Percentiles rank a stretch among this genome's conserved stretches.
These are phyloP conservation scores for Colletotrichum chlorophyti DNA, from an alignment of 2,329 filamentous ascomycete genomes.

Conservation along the genomic window DNA sequence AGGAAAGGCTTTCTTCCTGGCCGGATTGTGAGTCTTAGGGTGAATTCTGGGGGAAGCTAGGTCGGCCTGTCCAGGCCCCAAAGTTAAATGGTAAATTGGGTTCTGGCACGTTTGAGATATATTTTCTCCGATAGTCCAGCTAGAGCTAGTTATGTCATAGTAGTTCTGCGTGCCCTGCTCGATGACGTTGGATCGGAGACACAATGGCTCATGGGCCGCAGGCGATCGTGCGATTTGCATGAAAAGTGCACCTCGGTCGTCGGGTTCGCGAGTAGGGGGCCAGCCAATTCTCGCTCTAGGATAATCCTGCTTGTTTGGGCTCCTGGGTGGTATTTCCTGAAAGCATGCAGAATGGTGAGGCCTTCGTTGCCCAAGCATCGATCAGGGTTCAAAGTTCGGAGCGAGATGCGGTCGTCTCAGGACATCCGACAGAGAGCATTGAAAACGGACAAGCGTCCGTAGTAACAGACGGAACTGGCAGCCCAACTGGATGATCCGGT, in stretches of 20 bases:
- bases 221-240: conserved; percentile 11
- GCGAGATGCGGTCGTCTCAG: conserved; percentile 13
- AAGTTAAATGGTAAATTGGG: not conserved
- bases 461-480: conserved; percentile 10
- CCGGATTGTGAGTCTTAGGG: not conserved
- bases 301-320: conserved; percentile 19
- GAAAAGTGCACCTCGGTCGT: not conserved
- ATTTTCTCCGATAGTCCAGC: conserved; percentile 11
- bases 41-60: conserved; percentile 12
- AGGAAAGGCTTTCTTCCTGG: not conserved
- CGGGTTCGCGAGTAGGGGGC: conserved; percentile 6
- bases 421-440: not conserved
- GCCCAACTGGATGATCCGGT: not conserved
- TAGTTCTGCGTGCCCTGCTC: not conserved
- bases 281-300: conserved; percentile 7
- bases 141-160: conserved; percentile 10
- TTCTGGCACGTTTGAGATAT: conserved; percentile 17
- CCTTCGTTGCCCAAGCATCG: conserved; percentile 7
- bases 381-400: conserved; percentile 8
- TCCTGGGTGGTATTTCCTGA: not conserved
- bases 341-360: conserved; percentile 9
- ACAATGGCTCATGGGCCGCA: conserved; percentile 1
- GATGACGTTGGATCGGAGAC: conserved; percentile 17
- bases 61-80: not conserved
- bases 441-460: conserved; percentile 23